These are phyloP conservation scores for Aspergillus sojae DNA, from an alignment of 2,329 filamentous ascomycete genomes.

Conservation along the genomic window DNA sequence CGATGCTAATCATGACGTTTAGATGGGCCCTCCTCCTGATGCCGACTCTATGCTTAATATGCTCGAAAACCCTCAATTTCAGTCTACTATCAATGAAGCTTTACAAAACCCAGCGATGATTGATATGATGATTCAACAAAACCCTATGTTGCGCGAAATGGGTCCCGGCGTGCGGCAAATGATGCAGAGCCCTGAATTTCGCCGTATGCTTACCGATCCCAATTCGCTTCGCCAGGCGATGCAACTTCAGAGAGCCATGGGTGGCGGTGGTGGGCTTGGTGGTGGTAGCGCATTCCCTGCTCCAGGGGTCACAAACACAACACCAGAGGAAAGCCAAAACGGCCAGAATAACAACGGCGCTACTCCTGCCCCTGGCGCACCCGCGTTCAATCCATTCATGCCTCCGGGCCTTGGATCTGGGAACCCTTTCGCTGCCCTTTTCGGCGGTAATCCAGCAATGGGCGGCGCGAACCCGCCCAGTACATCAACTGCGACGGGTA, in stretches of 20 bases:
- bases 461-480: conserved; percentile 32
- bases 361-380: conserved; percentile 45
- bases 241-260: conserved; percentile 73
- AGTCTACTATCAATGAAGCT: conserved; percentile 88
- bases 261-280: conserved; percentile 53
- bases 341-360: conserved; percentile 41
- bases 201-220: conserved; percentile 91
- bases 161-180: conserved; percentile 77
- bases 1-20: conserved; percentile 14
- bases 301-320: conserved; percentile 87
- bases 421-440: conserved; percentile 67
- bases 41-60: conserved; percentile 81
- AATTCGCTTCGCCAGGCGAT: conserved; percentile 79
- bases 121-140: conserved; percentile 91
- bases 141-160: conserved; percentile 76
- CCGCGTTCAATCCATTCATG: conserved; percentile 38
- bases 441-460: conserved; percentile 44
- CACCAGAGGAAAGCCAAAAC: conserved; percentile 56
- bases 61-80: conserved; percentile 85
- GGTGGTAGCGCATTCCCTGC: conserved; percentile 72
- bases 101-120: conserved; percentile 94
- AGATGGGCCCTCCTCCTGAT: conserved; percentile 89
- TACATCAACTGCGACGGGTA: conserved; percentile 34
- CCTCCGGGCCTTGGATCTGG: conserved; percentile 29
- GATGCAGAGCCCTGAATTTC: conserved; percentile 83